Evolutionary conservation across 768 basidiomycete genomes (phyloP), one percentile per base, ranked within the genome.

Genomic region (Exidia glandulosa): DNA sequence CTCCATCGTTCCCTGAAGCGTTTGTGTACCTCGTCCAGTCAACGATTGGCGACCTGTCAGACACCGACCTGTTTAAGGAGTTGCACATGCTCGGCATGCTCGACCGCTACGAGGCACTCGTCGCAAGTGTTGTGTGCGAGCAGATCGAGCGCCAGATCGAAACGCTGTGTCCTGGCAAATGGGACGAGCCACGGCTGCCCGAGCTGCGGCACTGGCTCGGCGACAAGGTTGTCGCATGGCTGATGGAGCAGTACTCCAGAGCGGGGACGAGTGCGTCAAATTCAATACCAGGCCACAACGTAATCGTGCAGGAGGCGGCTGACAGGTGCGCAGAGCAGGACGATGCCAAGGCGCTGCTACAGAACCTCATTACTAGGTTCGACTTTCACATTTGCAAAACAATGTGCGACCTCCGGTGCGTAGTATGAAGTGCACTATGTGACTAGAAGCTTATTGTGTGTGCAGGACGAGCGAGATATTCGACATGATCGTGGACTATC

Each of bases 321-420:
- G n/a, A 52, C 47, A 45, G 36, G 58, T 57, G 23, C 54, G 63
- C 64, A 90, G 82, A 45, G 19, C 23, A 82, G 63, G 82, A 88
- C 60, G 85, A 93, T 71, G 82, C 87, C 32, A 76, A 84, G 66
- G 70, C 77, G 34, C 79, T 88, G 83, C 73, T 95, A 57, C 81
- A 85, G 66, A 86, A 86, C 2, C 83, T 91, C 14, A 86, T 88
- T 27, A 83, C 87, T 1, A 76, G 90, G 48, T 89, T 97, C 67
- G 94, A 97, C 65, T 94, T 92, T 65, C 90, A 95, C 64, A 84
- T 97, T 66, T 89, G 91, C 71, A 94, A 94, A 70, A 90, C 87
- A 2, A 74, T 97, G 29, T 91, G 88, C 68, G 89, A 94, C 69
- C 73, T 95, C 57, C 76, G 93, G 92, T 90, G 59, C n/a, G 14